phyloP scores from a whole-genome alignment of 768 basidiomycete genomes.

The Pilatotrama ljubarskyi region DNA sequence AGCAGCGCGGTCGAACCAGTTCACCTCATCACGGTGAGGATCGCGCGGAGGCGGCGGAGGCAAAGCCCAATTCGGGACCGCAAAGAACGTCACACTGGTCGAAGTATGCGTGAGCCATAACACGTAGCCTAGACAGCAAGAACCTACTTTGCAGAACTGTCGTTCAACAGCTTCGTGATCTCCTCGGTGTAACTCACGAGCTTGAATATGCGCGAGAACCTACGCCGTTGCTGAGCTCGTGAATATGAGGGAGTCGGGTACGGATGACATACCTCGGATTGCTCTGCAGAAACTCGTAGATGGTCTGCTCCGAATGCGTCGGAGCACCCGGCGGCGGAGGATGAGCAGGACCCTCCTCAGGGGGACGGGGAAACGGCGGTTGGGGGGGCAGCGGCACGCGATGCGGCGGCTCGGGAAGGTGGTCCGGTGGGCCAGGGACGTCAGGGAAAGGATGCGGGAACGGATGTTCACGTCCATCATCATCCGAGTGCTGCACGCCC shows the following conservation, averaged over 20 bases:
- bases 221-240: slow-evolving; percentile 16
- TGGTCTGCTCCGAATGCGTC: slow-evolving; percentile 20
- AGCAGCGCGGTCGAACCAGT: background rate
- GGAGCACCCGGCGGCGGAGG: background rate
- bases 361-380: background rate
- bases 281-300: slow-evolving; percentile 32
- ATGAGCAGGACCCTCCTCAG: background rate
- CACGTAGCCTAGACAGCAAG: background rate
- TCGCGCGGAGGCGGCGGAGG: slow-evolving; percentile 28
- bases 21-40: slow-evolving; percentile 4
- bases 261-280: slow-evolving; percentile 23
- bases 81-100: slow-evolving; percentile 55
- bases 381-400: background rate
- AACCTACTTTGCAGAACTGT: slow-evolving; percentile 38
- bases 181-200: slow-evolving; percentile 42
- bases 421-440: background rate
- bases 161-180: slow-evolving; percentile 40
- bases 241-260: background rate
- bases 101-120: background rate
- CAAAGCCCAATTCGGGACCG: slow-evolving; percentile 48
- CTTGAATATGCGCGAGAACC: slow-evolving; percentile 43
- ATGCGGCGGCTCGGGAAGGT: background rate
- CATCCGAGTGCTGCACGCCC: background rate
- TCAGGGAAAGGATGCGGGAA: background rate
- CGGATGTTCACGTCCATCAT: background rate